These are phyloP conservation scores for Xylaria sp. DNA, from an alignment of 2,329 filamentous ascomycete species.

Conservation along the genomic window DNA sequence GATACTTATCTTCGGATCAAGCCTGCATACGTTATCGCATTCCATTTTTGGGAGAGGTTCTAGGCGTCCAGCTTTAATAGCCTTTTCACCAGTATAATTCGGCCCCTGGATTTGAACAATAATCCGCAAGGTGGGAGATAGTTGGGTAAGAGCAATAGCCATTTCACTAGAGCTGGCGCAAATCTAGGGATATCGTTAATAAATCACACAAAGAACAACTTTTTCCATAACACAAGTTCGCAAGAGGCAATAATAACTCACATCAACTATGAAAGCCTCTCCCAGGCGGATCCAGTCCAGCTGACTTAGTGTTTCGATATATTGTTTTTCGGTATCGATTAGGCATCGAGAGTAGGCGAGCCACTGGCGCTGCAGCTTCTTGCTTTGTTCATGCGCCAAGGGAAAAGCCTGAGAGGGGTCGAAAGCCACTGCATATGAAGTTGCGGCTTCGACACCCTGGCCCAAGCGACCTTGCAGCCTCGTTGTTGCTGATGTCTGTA, in stretches of 20 bases:
- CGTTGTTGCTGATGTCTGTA: constrained; percentile 50
- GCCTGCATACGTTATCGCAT: neutral
- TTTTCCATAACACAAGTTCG: too few relatives aligned
- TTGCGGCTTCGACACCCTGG: neutral
- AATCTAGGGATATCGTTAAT: neutral
- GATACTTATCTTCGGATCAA: constrained; percentile 22
- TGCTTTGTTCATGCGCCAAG: constrained; percentile 37
- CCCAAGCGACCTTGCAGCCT: constrained; percentile 19
- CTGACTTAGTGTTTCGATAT: neutral
- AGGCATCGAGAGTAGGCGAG: constrained; percentile 46
- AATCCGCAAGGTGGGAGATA: constrained; percentile 44
- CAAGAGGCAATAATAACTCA: neutral
- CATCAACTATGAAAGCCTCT: constrained; percentile 8
- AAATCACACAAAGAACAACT: neutral
- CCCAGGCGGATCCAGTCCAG: neutral
- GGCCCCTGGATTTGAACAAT: constrained; percentile 42
- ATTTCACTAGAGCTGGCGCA: neutral
- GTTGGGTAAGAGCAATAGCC: neutral
- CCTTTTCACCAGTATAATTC: neutral
- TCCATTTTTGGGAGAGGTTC: neutral
- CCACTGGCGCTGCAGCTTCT: constrained; percentile 50
- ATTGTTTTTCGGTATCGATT: constrained; percentile 1
- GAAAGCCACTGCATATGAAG: constrained; percentile 9
- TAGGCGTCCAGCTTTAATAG: neutral
- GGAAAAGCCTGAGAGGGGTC: constrained; percentile 28